Evolutionary conservation across 1,284 basidiomycete species (phyloP), one percentile per base, ranked within the genome.

Genomic region (Cutaneotrichosporon mucoides): DNA sequence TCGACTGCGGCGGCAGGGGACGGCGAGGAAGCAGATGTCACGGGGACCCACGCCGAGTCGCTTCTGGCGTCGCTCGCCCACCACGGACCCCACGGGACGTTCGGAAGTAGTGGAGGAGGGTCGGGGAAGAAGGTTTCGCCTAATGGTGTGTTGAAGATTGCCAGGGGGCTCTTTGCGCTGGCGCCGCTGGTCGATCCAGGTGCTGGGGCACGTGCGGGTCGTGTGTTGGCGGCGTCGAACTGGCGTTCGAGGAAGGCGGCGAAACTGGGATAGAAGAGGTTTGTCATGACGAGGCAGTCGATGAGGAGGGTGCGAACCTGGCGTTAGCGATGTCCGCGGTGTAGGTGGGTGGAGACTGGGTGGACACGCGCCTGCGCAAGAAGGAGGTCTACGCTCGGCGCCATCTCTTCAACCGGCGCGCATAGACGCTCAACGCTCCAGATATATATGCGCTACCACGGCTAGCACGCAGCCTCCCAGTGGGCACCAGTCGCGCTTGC

Each of bases 221-320:
- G 43, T 12, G 45, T 51, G 11, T 34, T 8, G 2, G 45, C 45
- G 16, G 16, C 37, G 36, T 61, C 55, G 43, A 67, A 72, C 6
- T 65, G 64, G 33, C 67, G 84, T 78, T 61, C 83, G 36, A 88
- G 85, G 75, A 92, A 93, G 54, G 91, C 83, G 48, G 90, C 86
- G 50, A 96, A 84, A 9, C 92, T 90, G 5, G 92, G 92, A 70
- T 93, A 97, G 75, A 95, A 90, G 53, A 99, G 86, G 44, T 90
- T 92, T 49, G 93, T 95, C 80, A 99, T 97, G 70, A 98, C 90
- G 61, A 97, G 84, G 60, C 89, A 88, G 58, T 92, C 95, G 61
- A 96, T 88, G 63, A 99, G 84, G 68, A 99, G 88, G 40, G 96
- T 88, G 55, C 92, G 87, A 57, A 95, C 94, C 81, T 96, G 91